Evolutionary conservation across 805 yeast genomes (phyloP).

Genomic region (Spathaspora girioi): DNA sequence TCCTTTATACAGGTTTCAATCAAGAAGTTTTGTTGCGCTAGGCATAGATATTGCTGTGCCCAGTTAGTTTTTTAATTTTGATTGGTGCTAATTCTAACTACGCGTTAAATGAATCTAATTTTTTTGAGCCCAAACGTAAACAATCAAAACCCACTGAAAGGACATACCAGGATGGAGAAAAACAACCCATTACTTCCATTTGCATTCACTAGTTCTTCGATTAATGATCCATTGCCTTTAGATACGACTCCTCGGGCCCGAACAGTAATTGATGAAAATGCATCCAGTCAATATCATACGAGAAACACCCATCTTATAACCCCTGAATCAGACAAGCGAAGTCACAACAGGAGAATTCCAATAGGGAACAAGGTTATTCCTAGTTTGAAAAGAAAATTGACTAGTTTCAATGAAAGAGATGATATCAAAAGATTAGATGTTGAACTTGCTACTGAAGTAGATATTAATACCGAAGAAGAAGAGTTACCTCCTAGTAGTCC

Average conservation of each 20-base stretch:
- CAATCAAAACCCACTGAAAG: background rate
- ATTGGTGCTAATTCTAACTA: too few relatives aligned
- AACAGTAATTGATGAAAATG: conserved; percentile 39
- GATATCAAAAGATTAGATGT: conserved; percentile 34
- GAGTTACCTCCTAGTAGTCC: conserved; percentile 36
- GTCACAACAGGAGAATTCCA: background rate
- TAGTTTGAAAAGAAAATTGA: conserved; percentile 38
- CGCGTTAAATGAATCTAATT: too few relatives aligned
- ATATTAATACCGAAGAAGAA: conserved; percentile 10
- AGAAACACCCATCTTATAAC: conserved; percentile 14
- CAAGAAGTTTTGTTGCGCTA: too few relatives aligned
- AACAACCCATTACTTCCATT: conserved; percentile 45
- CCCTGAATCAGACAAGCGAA: background rate
- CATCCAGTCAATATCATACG: conserved; percentile 43
- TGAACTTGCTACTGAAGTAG: conserved; percentile 18
- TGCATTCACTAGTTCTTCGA: conserved; percentile 40
- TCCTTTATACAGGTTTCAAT: too few relatives aligned
- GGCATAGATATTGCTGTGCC: too few relatives aligned
- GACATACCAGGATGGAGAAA: conserved; percentile 20
- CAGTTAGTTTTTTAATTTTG: too few relatives aligned
- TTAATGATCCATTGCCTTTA: conserved; percentile 28
- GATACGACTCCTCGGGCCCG: conserved; percentile 40
- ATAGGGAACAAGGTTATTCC: conserved; percentile 15
- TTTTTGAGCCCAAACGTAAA: background rate
- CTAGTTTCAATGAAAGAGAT: conserved; percentile 39